Evolutionary conservation across 371 early-diverging fungal genomes (phyloP), one percentile per base, ranked within the genome.

Genomic region (Capillidium rhysosporum): DNA sequence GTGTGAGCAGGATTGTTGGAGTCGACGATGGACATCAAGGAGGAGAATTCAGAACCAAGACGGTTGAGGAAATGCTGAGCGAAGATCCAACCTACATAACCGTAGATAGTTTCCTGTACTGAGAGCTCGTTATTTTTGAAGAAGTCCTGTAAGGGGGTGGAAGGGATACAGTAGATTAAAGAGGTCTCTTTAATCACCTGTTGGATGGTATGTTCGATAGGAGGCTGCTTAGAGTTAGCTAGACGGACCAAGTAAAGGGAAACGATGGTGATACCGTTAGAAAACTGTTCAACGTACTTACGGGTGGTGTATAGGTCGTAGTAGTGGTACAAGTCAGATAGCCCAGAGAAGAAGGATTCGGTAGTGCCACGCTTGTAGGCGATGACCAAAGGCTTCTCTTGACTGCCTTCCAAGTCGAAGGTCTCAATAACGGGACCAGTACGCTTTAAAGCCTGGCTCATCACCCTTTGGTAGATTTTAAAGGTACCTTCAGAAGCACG

Each of bases 251-350:
- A 75, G 72, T 96, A 94, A 47, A 95, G 70, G 59, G 80, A 80
- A 62, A 92, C 79, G 64, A 97, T 80, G 52, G 97, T 92, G 46
- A 97, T 84, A 65, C 97, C 97, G 68, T 95, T 95, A 44, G 93
- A 89, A 70, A 97, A 96, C 75, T 97, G 93, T 74, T 97, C 97
- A 18, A 54, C 94, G 73, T 93, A 93, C 77, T 96, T 96, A 59
- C 96, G 76, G 55, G 91, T 85, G 56, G 94, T 89, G 69, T 80
- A 94, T 59, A 97, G 70, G 59, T 82, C 79, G 70, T 97, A 95
- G 74, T 84, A 97, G 71, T 97, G 98, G 73, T 95, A 97, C 66
- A 97, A 73, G 64, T 97, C 96, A 25, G 91, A 90, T 70, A 96
- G 73, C 61, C 94, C 93, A 12, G 93, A 84, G 63, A 93, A 87